Evolutionary conservation across 176 grass and related monocot genomes (phyloP).

Genomic region (Neostapfia colusana): DNA sequence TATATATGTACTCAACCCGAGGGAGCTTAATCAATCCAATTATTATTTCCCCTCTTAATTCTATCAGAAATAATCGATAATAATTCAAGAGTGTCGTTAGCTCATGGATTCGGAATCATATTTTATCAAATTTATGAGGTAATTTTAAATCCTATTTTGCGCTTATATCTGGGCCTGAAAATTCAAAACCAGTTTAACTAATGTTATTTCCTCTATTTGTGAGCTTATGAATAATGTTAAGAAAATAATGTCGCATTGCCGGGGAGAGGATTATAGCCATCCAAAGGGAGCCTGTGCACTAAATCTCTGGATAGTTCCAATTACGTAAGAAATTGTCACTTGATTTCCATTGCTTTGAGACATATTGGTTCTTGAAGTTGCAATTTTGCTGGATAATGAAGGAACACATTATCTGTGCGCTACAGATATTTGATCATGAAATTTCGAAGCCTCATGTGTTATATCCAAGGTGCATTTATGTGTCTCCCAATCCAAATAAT

Average conservation of each 20-base stretch:
- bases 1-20: no score
- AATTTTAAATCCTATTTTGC: neutral
- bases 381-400: neutral
- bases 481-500: slow-evolving; percentile 11
- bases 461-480: slow-evolving; percentile 29
- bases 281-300: slow-evolving; percentile 16
- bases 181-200: neutral
- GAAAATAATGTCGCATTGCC: slow-evolving; percentile 2
- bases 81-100: slow-evolving; percentile 36
- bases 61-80: no score
- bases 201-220: neutral
- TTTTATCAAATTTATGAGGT: slow-evolving; percentile 44
- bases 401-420: neutral
- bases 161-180: neutral
- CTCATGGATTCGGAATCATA: slow-evolving; percentile 44
- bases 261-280: slow-evolving; percentile 35
- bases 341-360: neutral
- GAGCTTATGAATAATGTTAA: neutral
- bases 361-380: neutral
- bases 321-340: slow-evolving; percentile 26
- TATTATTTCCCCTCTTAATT: no score
- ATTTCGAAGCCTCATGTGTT: neutral
- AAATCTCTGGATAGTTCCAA: slow-evolving; percentile 16
- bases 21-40: no score
- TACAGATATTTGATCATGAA: slow-evolving; percentile 15